Conservation (phyloP, 441 rosid species). For the Manihot esculenta region DNA sequence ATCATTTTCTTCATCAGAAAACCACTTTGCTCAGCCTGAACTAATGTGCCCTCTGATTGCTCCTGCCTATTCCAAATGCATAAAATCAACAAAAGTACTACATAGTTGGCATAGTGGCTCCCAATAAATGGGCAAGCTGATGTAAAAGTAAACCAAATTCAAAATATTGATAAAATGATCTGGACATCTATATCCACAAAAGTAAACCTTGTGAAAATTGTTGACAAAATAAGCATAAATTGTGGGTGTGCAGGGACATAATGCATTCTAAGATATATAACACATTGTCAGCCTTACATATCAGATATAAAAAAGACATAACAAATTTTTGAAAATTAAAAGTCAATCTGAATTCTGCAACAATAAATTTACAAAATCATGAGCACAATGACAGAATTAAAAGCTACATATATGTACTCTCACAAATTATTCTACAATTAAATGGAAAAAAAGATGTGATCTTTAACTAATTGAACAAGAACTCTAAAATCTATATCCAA, state of each 20-base stretch:
- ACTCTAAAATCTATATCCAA: too few relatives aligned
- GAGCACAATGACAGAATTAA: too few relatives aligned
- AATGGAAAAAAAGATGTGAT: not conserved
- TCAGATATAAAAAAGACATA: not conserved
- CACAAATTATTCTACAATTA: not conserved
- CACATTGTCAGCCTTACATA: too few relatives aligned
- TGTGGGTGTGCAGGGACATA: too few relatives aligned
- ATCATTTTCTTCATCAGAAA: too few relatives aligned
- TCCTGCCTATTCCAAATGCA: constrained; percentile 45
- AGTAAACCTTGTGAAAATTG: constrained; percentile 1
- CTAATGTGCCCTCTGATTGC: constrained; percentile 41
- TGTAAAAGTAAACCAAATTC: not conserved
- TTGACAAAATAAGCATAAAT: too few relatives aligned
- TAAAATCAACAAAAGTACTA: not conserved
- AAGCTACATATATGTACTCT: too few relatives aligned
- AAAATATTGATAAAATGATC: not conserved
- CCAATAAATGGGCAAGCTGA: too few relatives aligned
- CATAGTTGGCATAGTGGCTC: not conserved
- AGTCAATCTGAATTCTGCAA: too few relatives aligned
- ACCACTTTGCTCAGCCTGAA: too few relatives aligned
- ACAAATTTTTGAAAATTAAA: not conserved
- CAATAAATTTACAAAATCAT: too few relatives aligned
- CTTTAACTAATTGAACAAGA: constrained; percentile 12
- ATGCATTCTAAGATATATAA: too few relatives aligned
- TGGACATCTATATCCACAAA: not conserved